These are phyloP conservation scores for Nakazawaea wyomingensis DNA, from an alignment of 805 yeast genomes.

Conservation along the genomic window DNA sequence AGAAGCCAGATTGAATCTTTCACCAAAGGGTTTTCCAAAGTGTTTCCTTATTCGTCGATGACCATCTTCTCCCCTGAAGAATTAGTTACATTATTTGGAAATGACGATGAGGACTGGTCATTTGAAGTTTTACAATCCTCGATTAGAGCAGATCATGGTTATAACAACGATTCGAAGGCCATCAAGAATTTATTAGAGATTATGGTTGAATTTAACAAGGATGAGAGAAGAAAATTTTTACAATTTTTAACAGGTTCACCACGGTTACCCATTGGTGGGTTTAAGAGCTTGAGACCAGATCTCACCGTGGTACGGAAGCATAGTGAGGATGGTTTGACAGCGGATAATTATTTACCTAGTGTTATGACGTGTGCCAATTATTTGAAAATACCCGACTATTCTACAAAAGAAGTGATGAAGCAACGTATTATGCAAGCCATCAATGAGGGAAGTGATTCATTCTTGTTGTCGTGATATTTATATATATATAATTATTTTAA, in stretches of 20 bases:
- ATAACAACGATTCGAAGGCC: slow-evolving; percentile 59
- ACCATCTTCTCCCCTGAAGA: slow-evolving; percentile 72
- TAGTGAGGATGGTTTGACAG: slow-evolving; percentile 60
- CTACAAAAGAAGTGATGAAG: slow-evolving; percentile 54
- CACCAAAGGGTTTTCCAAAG: slow-evolving; percentile 73
- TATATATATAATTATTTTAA: not conserved
- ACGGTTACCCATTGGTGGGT: slow-evolving; percentile 89
- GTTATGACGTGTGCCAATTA: slow-evolving; percentile 99
- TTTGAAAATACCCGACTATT: slow-evolving; percentile 81
- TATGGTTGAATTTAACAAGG: slow-evolving; percentile 45
- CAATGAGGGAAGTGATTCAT: slow-evolving; percentile 84
- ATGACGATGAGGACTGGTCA: slow-evolving; percentile 84
- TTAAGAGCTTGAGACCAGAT: slow-evolving; percentile 72
- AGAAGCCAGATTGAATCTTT: slow-evolving; percentile 61
- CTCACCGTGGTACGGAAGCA: slow-evolving; percentile 83
- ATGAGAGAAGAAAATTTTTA: slow-evolving; percentile 65
- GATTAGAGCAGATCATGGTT: slow-evolving; percentile 88
- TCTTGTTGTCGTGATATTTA: slow-evolving; percentile 57
- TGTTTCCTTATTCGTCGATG: slow-evolving; percentile 74
- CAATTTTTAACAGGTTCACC: slow-evolving; percentile 94
- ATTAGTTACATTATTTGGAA: slow-evolving; percentile 66
- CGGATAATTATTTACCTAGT: slow-evolving; percentile 86
- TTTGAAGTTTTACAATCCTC: slow-evolving; percentile 50
- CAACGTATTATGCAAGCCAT: slow-evolving; percentile 63
- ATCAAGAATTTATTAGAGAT: slow-evolving; percentile 58